A percentile compares a stretch with the other conserved stretches of the same genome.
Evolutionary conservation across 441 rosid genomes (phyloP).

Genomic region (Geranium incanum): DNA sequence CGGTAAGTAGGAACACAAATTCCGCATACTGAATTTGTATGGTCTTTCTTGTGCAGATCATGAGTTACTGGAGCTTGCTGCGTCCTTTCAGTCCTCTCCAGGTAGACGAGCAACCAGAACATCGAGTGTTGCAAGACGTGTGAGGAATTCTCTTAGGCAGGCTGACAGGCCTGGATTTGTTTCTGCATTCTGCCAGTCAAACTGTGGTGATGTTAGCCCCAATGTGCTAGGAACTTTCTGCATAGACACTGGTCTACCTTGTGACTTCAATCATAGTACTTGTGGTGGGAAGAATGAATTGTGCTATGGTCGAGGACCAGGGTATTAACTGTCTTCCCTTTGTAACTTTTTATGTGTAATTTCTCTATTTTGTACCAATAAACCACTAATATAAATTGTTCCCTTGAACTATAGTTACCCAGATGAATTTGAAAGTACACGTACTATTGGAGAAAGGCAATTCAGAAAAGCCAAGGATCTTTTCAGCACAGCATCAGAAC

Average conservation of each 20-base stretch:
- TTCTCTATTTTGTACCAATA: neutral
- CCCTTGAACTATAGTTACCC: conserved; percentile 50
- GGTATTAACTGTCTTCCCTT: conserved; percentile 41
- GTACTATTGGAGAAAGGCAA: conserved; percentile 83
- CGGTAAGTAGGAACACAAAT: neutral
- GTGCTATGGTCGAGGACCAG: conserved; percentile 96
- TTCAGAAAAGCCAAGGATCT: conserved; percentile 69
- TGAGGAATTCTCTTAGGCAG: conserved; percentile 65
- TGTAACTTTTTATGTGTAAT: neutral
- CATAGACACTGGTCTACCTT: conserved; percentile 72
- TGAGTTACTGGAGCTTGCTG: conserved; percentile 75
- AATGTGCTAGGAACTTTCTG: conserved; percentile 93
- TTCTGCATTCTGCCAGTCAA: conserved; percentile 89
- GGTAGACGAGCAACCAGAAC: conserved; percentile 60
- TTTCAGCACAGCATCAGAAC: conserved; percentile 68
- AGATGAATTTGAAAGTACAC: conserved; percentile 93
- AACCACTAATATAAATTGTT: conserved; percentile 18
- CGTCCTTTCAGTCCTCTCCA: conserved; percentile 64
- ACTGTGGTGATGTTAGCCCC: conserved; percentile 97
- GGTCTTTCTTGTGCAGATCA: conserved; percentile 40
- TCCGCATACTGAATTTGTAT: conserved; percentile 21
- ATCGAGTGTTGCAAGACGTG: conserved; percentile 64
- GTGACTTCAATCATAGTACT: conserved; percentile 96
- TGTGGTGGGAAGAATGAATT: conserved; percentile 82
- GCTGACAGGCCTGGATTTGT: conserved; percentile 76